Percentiles rank a stretch among this genome's conserved stretches.
Evolutionary conservation across 2,329 filamentous ascomycete genomes (phyloP).

Genomic region (Aureobasidium uvarum): DNA sequence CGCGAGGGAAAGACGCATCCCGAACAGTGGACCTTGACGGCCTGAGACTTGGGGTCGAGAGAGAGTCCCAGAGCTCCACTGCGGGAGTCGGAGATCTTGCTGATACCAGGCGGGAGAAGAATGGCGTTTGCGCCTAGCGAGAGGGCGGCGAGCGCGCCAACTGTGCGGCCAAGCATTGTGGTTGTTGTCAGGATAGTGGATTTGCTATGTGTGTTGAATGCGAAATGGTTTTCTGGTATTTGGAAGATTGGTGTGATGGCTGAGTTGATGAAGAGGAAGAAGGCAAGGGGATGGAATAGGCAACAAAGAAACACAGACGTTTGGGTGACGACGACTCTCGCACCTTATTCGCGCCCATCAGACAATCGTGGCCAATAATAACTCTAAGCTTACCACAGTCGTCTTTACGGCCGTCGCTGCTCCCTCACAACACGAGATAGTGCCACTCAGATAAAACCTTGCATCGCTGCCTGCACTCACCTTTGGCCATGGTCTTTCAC

Average conservation of each 20-base stretch:
- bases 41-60: constrained; percentile 44
- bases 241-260: not conserved
- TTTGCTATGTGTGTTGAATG: not conserved
- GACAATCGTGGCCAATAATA: not conserved
- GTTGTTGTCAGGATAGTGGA: constrained; percentile 22
- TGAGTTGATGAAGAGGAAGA: not conserved
- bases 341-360: constrained; percentile 9
- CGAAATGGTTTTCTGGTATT: not conserved
- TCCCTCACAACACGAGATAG: not conserved
- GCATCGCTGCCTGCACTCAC: not conserved
- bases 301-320: constrained; percentile 17
- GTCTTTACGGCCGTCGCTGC: not conserved
- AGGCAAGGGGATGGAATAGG: constrained; percentile 4
- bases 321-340: constrained; percentile 18
- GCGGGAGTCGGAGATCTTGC: constrained; percentile 46
- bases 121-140: constrained; percentile 45
- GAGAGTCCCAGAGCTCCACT: constrained; percentile 46
- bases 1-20: constrained; percentile 50
- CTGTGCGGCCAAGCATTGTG: constrained; percentile 38
- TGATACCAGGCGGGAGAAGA: constrained; percentile 53
- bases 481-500: not conserved
- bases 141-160: constrained; percentile 35
- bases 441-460: not conserved
- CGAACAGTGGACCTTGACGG: constrained; percentile 54
- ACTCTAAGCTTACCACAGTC: not conserved